Conservation (phyloP, 768 basidiomycete species). For the Lanmaoa pseudosensibilis region DNA sequence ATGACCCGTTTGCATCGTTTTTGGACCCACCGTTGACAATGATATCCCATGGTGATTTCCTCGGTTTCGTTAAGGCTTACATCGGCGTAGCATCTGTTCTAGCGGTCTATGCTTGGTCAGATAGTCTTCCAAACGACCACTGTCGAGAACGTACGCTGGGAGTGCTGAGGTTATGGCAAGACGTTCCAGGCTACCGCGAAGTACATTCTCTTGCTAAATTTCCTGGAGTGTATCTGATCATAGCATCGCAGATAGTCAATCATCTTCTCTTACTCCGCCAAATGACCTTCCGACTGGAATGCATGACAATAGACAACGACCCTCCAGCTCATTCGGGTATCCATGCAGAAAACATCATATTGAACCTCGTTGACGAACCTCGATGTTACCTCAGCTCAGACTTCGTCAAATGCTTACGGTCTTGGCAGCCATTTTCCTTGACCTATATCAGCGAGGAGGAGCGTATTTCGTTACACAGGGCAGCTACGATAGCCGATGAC, state of each 20-base stretch:
- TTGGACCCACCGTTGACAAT: conserved; percentile 32
- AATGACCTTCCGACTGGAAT: conserved; percentile 68
- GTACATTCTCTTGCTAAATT: conserved; percentile 39
- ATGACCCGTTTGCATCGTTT: conserved; percentile 40
- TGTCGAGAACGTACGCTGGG: conserved; percentile 66
- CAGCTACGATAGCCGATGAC: conserved; percentile 67
- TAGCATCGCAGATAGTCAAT: conserved; percentile 60
- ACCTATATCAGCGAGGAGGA: conserved; percentile 64
- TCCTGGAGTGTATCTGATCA: conserved; percentile 6
- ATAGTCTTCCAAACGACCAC: conserved; percentile 63
- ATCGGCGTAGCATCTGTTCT: conserved; percentile 68
- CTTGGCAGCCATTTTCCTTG: conserved; percentile 59
- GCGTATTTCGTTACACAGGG: conserved; percentile 54
- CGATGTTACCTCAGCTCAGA: conserved; percentile 57
- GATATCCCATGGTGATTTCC: conserved; percentile 55
- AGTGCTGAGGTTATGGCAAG: conserved; percentile 44
- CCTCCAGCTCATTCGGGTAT: conserved; percentile 62
- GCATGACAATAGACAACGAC: conserved; percentile 65
- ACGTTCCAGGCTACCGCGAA: conserved; percentile 68
- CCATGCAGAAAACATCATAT: conserved; percentile 67
- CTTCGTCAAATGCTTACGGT: conserved; percentile 57
- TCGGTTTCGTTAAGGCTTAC: conserved; percentile 63
- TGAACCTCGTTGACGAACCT: conserved; percentile 60
- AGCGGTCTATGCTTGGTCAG: conserved; percentile 77
- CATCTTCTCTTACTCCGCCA: conserved; percentile 71